Evolutionary conservation across 108 stramenopile genomes (phyloP).

Genomic region (Nitzschia sp.): DNA sequence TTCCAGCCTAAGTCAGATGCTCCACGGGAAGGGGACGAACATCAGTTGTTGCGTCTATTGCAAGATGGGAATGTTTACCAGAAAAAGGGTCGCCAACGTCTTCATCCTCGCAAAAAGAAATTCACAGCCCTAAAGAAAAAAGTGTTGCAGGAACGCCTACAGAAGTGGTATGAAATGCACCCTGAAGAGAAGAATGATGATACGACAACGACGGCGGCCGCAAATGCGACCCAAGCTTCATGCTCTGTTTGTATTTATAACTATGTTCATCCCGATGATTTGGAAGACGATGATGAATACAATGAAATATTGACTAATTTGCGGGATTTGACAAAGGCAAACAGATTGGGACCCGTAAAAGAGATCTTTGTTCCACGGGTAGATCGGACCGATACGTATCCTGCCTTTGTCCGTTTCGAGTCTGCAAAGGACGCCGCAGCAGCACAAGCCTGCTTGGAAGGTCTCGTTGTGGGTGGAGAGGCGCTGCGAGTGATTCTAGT

Average conservation of each 20-base stretch:
- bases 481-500: conserved; percentile 16
- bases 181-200: neutral
- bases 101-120: conserved; percentile 72
- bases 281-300: conserved; percentile 81
- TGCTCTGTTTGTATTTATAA: conserved; percentile 45
- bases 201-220: neutral
- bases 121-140: conserved; percentile 79
- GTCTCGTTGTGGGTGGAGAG: conserved; percentile 59
- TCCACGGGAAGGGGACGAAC: conserved; percentile 25
- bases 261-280: conserved; percentile 51
- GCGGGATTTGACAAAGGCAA: conserved; percentile 57
- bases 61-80: conserved; percentile 31
- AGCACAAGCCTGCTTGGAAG: conserved; percentile 66
- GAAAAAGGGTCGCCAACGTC: conserved; percentile 64
- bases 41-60: conserved; percentile 30
- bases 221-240: neutral
- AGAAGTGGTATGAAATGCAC: conserved; percentile 62
- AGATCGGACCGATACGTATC: conserved; percentile 24
- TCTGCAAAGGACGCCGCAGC: conserved; percentile 45
- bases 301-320: conserved; percentile 71
- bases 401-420: conserved; percentile 56
- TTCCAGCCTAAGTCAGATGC: neutral
- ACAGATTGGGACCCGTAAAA: conserved; percentile 59
- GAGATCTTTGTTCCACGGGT: conserved; percentile 53
- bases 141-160: conserved; percentile 76